A percentile compares a stretch with the other conserved stretches of the same genome.
phyloP scores from a whole-genome alignment of 345 rosid species.

The Pelargonium nanum region DNA sequence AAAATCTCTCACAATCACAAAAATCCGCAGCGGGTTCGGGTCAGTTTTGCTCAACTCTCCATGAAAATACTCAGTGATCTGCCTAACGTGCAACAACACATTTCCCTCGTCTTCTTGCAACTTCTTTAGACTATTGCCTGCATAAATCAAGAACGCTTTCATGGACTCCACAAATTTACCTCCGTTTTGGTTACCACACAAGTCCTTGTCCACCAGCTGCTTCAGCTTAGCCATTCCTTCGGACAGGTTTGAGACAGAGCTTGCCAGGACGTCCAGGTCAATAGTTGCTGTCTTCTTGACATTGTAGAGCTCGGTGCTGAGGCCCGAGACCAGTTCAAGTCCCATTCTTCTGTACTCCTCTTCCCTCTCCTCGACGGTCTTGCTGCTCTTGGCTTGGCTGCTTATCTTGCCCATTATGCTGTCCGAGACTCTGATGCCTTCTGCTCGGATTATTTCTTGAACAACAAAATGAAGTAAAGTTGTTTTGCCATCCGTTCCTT shows the following conservation, averaged over 20 bases:
- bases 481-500: conserved; percentile 86
- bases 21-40: conserved; percentile 70
- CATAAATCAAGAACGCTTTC: conserved; percentile 44
- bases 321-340: conserved; percentile 74
- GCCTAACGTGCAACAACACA: conserved; percentile 59
- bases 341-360: conserved; percentile 91
- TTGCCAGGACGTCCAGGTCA: conserved; percentile 79
- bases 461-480: conserved; percentile 89
- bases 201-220: conserved; percentile 33
- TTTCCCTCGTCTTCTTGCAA: conserved; percentile 60
- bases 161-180: conserved; percentile 42
- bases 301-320: conserved; percentile 70
- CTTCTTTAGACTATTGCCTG: conserved; percentile 54
- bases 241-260: conserved; percentile 65
- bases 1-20: conserved; percentile 95
- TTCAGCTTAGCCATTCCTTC: conserved; percentile 49
- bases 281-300: conserved; percentile 86
- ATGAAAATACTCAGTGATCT: conserved; percentile 85
- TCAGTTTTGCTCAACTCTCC: conserved; percentile 86
- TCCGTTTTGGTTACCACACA: conserved; percentile 34
- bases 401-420: conserved; percentile 86
- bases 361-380: conserved; percentile 62
- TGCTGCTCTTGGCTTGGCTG: conserved; percentile 42
- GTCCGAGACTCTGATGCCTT: conserved; percentile 74
- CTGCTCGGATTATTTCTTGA: conserved; percentile 79